Percentiles rank a stretch among this genome's conserved stretches.
These are phyloP conservation scores for Penicillium daleae DNA, from an alignment of 495 filamentous ascomycete genomes.

Conservation along the genomic window DNA sequence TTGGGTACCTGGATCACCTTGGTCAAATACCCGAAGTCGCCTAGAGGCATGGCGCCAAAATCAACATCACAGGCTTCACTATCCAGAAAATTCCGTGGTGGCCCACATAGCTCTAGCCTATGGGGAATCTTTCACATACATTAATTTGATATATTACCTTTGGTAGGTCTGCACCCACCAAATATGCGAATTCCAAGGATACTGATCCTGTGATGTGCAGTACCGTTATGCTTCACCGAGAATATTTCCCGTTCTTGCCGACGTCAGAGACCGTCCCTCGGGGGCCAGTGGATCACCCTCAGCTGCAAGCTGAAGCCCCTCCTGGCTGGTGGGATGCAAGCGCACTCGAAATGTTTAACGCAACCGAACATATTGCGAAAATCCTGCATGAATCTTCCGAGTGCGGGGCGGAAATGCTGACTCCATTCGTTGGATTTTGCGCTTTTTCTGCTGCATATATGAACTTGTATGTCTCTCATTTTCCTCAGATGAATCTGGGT, in stretches of 20 bases:
- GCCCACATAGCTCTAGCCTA: slow-evolving; percentile 23
- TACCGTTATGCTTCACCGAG: slow-evolving; percentile 29
- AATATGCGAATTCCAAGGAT: neutral
- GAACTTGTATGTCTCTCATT: slow-evolving; percentile 28
- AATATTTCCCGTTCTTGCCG: slow-evolving; percentile 33
- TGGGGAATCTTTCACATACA: slow-evolving; percentile 31
- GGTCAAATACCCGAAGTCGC: slow-evolving; percentile 21
- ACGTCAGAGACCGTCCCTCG: slow-evolving; percentile 17
- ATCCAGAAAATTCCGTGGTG: slow-evolving; percentile 25
- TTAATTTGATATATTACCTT: slow-evolving; percentile 30
- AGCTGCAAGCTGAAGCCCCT: slow-evolving; percentile 23
- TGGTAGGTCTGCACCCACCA: slow-evolving; percentile 11
- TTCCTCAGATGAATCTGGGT: slow-evolving; percentile 32
- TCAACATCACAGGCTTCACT: slow-evolving; percentile 27
- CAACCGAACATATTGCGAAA: slow-evolving; percentile 23
- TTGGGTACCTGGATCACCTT: slow-evolving; percentile 26
- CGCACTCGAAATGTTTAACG: slow-evolving; percentile 23
- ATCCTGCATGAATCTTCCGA: slow-evolving; percentile 26
- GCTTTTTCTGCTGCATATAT: slow-evolving; percentile 32
- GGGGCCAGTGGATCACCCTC: slow-evolving; percentile 29
- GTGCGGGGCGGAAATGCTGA: slow-evolving; percentile 21
- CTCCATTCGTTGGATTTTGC: slow-evolving; percentile 33
- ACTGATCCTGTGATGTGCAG: neutral
- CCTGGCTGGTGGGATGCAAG: slow-evolving; percentile 30
- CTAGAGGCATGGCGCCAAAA: slow-evolving; percentile 26